Evolutionary conservation across 495 filamentous ascomycete genomes (phyloP).

Genomic region (Aspergillus leporis): DNA sequence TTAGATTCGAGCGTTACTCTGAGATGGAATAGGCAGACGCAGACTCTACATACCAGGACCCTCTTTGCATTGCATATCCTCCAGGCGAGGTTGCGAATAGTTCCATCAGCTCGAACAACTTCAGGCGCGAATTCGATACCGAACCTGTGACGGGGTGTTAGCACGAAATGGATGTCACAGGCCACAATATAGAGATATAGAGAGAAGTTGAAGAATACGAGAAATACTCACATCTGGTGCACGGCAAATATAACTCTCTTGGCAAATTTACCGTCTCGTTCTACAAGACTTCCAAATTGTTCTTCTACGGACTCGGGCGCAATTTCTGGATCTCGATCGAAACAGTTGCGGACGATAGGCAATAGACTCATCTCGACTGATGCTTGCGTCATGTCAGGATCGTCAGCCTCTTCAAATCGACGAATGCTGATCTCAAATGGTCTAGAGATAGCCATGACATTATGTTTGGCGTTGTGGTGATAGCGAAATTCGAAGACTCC

Average conservation of each 20-base stretch:
- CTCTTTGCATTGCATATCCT: conserved; percentile 93
- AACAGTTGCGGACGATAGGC: conserved; percentile 83
- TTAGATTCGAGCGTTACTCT: conserved; percentile 3
- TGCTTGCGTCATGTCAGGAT: conserved; percentile 48
- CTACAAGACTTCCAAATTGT: conserved; percentile 76
- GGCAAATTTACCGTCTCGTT: conserved; percentile 84
- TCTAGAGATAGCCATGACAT: conserved; percentile 92
- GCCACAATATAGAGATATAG: no score
- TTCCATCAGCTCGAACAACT: conserved; percentile 91
- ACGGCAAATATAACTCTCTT: conserved; percentile 90
- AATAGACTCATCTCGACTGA: conserved; percentile 76
- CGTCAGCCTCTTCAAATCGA: conserved; percentile 66
- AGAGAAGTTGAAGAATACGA: not conserved
- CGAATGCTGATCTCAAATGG: conserved; percentile 88
- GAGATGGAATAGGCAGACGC: not conserved
- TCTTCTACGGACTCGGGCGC: conserved; percentile 81
- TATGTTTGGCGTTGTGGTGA: conserved; percentile 91
- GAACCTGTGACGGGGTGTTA: conserved; percentile 55
- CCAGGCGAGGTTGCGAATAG: conserved; percentile 89
- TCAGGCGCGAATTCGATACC: conserved; percentile 92
- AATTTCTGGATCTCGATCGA: conserved; percentile 89
- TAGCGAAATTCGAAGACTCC: conserved; percentile 96
- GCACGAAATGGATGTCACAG: not conserved
- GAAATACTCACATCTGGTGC: conserved; percentile 70
- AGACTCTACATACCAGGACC: conserved; percentile 71